A percentile compares a stretch with the other conserved stretches of the same genome.
phyloP scores from a whole-genome alignment of 1,284 basidiomycete species.

The Cyathus olla region DNA sequence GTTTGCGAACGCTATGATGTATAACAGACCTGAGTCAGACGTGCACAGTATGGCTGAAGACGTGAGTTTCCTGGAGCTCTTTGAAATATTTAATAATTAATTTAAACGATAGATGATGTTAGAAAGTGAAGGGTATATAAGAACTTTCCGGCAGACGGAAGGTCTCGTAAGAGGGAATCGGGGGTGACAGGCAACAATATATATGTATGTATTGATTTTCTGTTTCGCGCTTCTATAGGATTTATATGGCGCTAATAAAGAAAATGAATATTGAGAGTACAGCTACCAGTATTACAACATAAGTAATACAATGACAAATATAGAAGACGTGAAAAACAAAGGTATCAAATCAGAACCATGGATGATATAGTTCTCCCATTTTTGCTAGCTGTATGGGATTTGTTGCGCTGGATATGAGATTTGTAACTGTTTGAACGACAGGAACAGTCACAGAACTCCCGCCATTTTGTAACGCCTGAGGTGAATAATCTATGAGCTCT shows the following conservation, averaged over 20 bases:
- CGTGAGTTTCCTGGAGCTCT: constrained; percentile 54
- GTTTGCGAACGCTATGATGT: constrained; percentile 98
- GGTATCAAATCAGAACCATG: constrained; percentile 76
- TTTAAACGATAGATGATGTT: constrained; percentile 77
- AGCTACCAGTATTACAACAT: not conserved
- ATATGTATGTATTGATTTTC: not conserved
- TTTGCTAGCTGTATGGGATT: constrained; percentile 83
- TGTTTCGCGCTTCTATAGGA: no score
- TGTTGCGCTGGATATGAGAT: constrained; percentile 83
- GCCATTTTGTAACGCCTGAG: constrained; percentile 41
- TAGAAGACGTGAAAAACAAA: not conserved
- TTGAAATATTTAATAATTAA: not conserved
- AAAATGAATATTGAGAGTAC: no score
- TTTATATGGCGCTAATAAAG: no score
- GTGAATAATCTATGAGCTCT: not conserved
- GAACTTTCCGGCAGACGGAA: constrained; percentile 82
- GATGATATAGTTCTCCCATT: constrained; percentile 85
- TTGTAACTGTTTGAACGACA: constrained; percentile 87
- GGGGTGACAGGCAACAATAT: constrained; percentile 37
- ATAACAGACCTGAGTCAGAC: constrained; percentile 87
- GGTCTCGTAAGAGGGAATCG: constrained; percentile 63
- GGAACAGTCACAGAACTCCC: constrained; percentile 54
- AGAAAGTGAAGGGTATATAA: constrained; percentile 83
- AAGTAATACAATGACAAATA: not conserved
- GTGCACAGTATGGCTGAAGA: constrained; percentile 92